phyloP scores from a whole-genome alignment of 805 yeast species.

The Candida alai region DNA sequence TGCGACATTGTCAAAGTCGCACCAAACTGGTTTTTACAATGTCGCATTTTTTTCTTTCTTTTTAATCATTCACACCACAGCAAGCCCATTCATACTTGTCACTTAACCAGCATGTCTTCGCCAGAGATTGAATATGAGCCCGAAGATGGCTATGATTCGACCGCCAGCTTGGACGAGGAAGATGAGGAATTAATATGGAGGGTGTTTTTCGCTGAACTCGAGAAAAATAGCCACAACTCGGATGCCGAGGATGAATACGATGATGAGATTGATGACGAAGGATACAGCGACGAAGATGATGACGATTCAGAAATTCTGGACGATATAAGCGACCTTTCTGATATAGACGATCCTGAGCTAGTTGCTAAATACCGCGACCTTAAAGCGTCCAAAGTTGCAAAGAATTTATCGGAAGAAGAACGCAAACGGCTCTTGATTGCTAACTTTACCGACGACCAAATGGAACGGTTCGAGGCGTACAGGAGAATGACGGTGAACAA shows the following conservation, averaged over 20 bases:
- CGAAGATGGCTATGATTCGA: constrained; percentile 13
- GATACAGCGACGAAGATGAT: constrained; percentile 7
- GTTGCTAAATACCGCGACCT: constrained; percentile 27
- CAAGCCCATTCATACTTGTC: too few species aligned
- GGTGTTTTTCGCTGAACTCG: constrained; percentile 32
- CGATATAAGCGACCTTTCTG: constrained; percentile 26
- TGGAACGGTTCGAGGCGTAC: constrained; percentile 82
- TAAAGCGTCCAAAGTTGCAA: constrained; percentile 27
- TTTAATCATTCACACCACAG: too few species aligned
- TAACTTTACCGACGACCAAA: constrained; percentile 74
- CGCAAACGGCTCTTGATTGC: constrained; percentile 60
- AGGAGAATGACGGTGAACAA: constrained; percentile 64
- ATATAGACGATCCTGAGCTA: constrained; percentile 31
- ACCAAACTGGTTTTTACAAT: too few species aligned
- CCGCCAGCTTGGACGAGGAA: constrained; percentile 41
- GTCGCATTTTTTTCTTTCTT: too few species aligned
- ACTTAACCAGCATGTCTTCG: too few species aligned
- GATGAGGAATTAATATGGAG: constrained; percentile 44
- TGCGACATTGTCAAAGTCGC: too few species aligned
- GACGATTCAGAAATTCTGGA: constrained; percentile 16
- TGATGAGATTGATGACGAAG: constrained; percentile 5
- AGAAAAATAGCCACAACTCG: constrained; percentile 9
- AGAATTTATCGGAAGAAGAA: constrained; percentile 45
- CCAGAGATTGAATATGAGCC: constrained; percentile 4
- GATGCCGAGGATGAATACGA: constrained; percentile 7